Conservation (phyloP, 129 eudicot genomes). For the Centella asiatica region DNA sequence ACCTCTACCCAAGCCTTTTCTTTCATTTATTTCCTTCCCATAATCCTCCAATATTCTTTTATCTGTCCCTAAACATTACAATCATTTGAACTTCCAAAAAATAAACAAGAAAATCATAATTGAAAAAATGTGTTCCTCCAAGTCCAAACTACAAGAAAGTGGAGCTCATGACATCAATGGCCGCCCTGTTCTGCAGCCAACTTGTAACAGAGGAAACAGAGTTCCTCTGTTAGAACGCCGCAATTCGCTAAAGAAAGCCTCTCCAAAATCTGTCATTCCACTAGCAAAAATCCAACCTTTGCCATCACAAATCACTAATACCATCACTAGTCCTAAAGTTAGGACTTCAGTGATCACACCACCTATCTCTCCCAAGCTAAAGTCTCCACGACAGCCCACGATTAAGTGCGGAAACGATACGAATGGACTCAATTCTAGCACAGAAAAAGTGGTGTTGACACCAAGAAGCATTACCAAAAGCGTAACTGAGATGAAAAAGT, state of each 20-base stretch:
- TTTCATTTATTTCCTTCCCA: slow-evolving; percentile 1
- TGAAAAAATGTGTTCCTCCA: slow-evolving; percentile 55
- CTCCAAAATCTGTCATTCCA: slow-evolving; percentile 19
- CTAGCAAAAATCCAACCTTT: slow-evolving; percentile 6
- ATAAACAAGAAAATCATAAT: neutral
- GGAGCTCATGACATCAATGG: slow-evolving; percentile 34
- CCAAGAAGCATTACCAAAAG: slow-evolving; percentile 19
- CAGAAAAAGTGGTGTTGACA: slow-evolving; percentile 28
- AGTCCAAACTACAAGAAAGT: slow-evolving; percentile 32
- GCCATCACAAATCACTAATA: slow-evolving; percentile 1
- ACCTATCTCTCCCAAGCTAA: slow-evolving; percentile 43
- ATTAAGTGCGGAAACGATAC: slow-evolving; percentile 30
- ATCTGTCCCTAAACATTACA: neutral
- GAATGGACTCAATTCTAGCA: slow-evolving; percentile 27
- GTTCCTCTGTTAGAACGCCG: slow-evolving; percentile 53
- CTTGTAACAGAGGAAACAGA: slow-evolving; percentile 50
- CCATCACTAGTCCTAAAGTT: neutral
- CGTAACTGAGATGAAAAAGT: slow-evolving; percentile 27
- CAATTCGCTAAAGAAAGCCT: slow-evolving; percentile 40
- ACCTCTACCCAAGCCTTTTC: slow-evolving; percentile 9
- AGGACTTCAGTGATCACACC: slow-evolving; percentile 15
- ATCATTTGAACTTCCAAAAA: slow-evolving; percentile 6
- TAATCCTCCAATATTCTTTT: neutral
- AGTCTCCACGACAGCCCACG: slow-evolving; percentile 57
- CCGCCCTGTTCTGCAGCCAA: slow-evolving; percentile 62